Percentiles rank a stretch among this genome's conserved stretches.
phyloP scores from a whole-genome alignment of 2,329 filamentous ascomycete species.

The Paracamarosporium sp. region DNA sequence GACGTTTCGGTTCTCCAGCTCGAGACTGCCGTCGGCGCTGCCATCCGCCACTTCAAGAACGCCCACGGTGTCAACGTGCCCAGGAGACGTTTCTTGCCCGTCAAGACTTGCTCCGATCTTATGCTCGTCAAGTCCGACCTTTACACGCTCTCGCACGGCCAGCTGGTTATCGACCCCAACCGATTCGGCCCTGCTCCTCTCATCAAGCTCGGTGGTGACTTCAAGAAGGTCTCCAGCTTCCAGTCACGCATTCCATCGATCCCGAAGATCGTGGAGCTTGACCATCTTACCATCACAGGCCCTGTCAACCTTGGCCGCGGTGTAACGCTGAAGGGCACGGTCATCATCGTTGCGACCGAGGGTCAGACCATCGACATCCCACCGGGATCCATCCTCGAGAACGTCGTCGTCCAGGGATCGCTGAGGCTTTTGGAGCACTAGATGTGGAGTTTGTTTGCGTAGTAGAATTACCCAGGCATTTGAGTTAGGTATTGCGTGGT shows the following conservation, averaged over 20 bases:
- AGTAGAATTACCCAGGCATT: slow-evolving; percentile 34
- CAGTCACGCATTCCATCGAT: slow-evolving; percentile 86
- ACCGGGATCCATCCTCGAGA: slow-evolving; percentile 95
- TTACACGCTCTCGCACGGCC: slow-evolving; percentile 98
- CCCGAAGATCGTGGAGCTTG: slow-evolving; percentile 88
- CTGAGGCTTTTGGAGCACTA: slow-evolving; percentile 76
- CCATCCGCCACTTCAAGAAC: slow-evolving; percentile 98
- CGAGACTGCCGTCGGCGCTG: slow-evolving; percentile 96
- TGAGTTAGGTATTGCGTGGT: slow-evolving; percentile 22
- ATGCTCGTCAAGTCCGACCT: slow-evolving; percentile 99
- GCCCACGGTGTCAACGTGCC: slow-evolving; percentile 99
- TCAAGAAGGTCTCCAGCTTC: slow-evolving; percentile 99
- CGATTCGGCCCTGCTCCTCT: slow-evolving; percentile 95
- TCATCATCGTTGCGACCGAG: slow-evolving; percentile 98
- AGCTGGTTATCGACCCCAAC: slow-evolving; percentile 94
- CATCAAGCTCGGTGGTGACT: slow-evolving; percentile 98
- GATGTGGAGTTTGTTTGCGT: slow-evolving; percentile 20
- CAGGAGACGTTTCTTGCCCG: slow-evolving; percentile 95
- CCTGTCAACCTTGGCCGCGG: slow-evolving; percentile 96
- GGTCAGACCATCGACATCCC: slow-evolving; percentile 98
- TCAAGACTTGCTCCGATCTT: slow-evolving; percentile 99
- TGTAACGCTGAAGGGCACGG: slow-evolving; percentile 95
- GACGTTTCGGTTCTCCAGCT: slow-evolving; percentile 98
- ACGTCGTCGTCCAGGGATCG: slow-evolving; percentile 98
- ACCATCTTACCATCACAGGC: slow-evolving; percentile 96